These are phyloP conservation scores for Thinopyrum elongatum DNA, from an alignment of 176 grass and related monocot species.

Conservation along the genomic window DNA sequence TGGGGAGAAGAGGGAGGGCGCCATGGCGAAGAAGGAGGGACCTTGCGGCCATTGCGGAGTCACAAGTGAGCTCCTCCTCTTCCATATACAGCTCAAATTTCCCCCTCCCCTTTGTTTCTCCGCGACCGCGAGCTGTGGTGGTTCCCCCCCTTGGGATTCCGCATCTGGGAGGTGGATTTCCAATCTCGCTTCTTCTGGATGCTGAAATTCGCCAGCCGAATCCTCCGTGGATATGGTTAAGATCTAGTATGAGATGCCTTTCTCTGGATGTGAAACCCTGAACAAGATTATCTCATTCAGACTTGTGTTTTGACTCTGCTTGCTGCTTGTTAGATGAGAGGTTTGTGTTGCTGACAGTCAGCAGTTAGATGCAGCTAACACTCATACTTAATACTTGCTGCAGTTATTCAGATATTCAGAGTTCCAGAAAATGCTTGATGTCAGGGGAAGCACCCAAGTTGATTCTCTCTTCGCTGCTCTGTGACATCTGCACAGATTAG, in stretches of 20 bases:
- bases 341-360: constrained; percentile 12
- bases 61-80: constrained; percentile 81
- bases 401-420: neutral
- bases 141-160: constrained; percentile 28
- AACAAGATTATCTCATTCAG: constrained; percentile 9
- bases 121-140: constrained; percentile 9
- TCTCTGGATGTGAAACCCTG: constrained; percentile 16
- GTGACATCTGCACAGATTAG: no score
- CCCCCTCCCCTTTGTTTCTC: constrained; percentile 28
- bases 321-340: neutral
- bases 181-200: constrained; percentile 18
- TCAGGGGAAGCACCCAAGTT: no score
- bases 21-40: constrained; percentile 81
- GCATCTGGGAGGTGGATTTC: constrained; percentile 44
- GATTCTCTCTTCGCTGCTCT: no score
- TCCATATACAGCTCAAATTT: constrained; percentile 32
- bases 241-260: neutral
- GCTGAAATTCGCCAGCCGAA: no score
- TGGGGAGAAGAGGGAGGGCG: constrained; percentile 12
- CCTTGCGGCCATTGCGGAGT: constrained; percentile 98
- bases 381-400: neutral
- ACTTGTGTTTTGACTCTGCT: constrained; percentile 11
- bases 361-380: constrained; percentile 31
- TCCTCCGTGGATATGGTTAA: constrained; percentile 9
- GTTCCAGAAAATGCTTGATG: neutral